Evolutionary conservation across 345 rosid genomes (phyloP).

Genomic region (Lumnitzera littorea): DNA sequence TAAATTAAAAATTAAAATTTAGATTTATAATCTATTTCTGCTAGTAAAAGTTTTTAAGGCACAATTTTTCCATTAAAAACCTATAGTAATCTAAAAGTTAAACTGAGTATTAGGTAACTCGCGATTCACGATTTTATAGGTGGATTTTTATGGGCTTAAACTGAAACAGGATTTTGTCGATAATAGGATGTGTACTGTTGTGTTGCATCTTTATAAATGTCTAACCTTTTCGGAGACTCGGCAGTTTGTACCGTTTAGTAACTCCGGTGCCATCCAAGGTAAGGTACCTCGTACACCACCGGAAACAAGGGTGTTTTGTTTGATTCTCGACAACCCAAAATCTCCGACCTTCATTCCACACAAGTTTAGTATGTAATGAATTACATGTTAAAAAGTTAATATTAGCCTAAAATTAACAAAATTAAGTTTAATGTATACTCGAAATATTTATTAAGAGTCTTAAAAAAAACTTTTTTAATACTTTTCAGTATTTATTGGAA

Average conservation of each 20-base stretch:
- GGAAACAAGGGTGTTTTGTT: conserved; percentile 77
- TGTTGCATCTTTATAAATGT: not conserved
- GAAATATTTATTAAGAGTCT: no score
- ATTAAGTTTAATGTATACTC: no score
- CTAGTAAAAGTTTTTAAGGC: no score
- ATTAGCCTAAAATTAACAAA: no score
- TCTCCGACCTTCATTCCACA: conserved; percentile 65
- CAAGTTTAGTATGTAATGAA: not conserved
- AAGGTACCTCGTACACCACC: conserved; percentile 96
- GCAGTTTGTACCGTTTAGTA: conserved; percentile 67
- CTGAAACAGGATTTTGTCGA: no score
- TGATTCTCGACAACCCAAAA: conserved; percentile 90
- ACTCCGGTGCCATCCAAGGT: conserved; percentile 98
- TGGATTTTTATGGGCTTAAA: no score
- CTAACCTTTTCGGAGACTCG: conserved; percentile 82
- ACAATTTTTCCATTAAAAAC: no score
- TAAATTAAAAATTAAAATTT: no score
- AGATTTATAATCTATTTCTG: no score
- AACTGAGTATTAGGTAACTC: no score
- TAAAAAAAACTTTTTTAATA: not conserved
- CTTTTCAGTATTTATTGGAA: not conserved
- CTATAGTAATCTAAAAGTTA: no score
- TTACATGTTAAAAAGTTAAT: not conserved
- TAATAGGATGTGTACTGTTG: not conserved
- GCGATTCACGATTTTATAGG: no score